Evolutionary conservation across 129 eudicot species (phyloP).

Genomic region (Solidago caesia): DNA sequence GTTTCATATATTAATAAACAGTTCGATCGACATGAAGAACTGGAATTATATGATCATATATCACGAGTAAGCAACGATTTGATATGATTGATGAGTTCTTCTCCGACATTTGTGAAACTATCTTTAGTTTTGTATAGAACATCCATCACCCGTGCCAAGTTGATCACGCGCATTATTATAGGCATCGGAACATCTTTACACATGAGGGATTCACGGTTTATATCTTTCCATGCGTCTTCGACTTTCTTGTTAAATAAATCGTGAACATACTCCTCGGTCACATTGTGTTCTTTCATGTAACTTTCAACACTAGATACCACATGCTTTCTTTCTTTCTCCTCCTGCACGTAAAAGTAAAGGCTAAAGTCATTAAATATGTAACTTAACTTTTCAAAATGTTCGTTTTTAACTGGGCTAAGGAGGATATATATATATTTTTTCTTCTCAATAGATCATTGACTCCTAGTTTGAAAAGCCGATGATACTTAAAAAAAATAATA

Average conservation of each 20-base stretch:
- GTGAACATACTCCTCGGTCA: constrained; percentile 23
- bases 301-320: background rate
- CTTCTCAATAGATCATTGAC: too few species aligned
- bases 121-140: background rate
- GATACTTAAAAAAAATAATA: too few species aligned
- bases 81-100: background rate
- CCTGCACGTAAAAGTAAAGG: background rate
- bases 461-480: too few species aligned
- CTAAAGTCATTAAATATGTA: too few species aligned
- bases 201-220: background rate
- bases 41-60: constrained; percentile 12
- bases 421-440: too few species aligned
- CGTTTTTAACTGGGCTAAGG: too few species aligned
- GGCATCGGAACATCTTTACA: background rate
- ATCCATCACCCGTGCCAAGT: constrained; percentile 1
- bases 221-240: constrained; percentile 41
- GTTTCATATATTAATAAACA: background rate
- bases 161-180: background rate
- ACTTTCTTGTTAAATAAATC: constrained; percentile 24
- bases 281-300: background rate
- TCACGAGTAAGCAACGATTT: background rate
- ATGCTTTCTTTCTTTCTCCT: background rate
- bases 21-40: constrained; percentile 19
- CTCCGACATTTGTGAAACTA: background rate
- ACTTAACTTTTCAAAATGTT: too few species aligned